Percentiles rank a stretch among this genome's conserved stretches.
These are phyloP conservation scores for Trichoderma asperellum DNA, from an alignment of 2,329 filamentous ascomycete species.

Conservation along the genomic window DNA sequence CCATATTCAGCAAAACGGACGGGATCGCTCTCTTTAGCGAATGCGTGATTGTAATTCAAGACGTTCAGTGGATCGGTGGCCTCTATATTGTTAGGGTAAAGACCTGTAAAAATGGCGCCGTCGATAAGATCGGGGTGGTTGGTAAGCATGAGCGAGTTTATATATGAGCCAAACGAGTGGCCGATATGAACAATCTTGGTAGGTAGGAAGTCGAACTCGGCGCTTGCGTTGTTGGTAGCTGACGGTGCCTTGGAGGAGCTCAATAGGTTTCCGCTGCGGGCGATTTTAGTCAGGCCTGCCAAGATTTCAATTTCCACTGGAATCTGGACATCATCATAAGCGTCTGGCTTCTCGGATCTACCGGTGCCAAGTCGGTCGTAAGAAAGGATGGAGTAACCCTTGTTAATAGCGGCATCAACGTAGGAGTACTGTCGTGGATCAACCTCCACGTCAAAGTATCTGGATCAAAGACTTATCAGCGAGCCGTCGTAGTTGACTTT, in stretches of 20 bases:
- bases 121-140: constrained; percentile 4
- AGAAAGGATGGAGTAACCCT: constrained; percentile 62
- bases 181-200: too few species aligned
- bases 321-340: constrained; percentile 62
- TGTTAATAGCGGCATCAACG: constrained; percentile 56
- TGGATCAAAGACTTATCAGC: background rate
- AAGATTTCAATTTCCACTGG: constrained; percentile 48
- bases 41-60: constrained; percentile 13
- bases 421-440: constrained; percentile 64
- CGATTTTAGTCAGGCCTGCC: constrained; percentile 8
- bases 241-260: background rate
- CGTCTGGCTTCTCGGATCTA: constrained; percentile 60
- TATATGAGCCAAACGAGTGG: too few species aligned
- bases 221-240: too few species aligned
- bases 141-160: background rate
- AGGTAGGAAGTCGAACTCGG: too few species aligned
- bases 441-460: background rate
- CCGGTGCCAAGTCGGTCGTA: constrained; percentile 67
- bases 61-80: constrained; percentile 1
- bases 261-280: background rate
- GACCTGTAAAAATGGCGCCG: constrained; percentile 7
- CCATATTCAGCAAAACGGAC: background rate
- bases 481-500: background rate
- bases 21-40: constrained; percentile 3
- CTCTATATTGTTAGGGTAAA: background rate